Conservation (phyloP, 1,284 basidiomycete species). For the Inonotus obliquus region DNA sequence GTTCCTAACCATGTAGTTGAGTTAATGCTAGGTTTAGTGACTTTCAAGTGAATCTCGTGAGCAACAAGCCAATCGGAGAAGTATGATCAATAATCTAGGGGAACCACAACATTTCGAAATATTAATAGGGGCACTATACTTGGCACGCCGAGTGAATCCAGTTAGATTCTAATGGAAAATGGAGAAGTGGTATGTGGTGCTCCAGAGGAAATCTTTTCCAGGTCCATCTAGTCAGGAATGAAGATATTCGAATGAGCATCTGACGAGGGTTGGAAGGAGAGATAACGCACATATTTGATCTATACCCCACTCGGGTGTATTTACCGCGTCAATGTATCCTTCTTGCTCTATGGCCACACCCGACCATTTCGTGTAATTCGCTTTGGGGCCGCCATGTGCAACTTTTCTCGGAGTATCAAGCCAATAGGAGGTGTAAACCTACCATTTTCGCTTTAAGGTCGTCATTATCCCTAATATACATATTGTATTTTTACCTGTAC, state of each 20-base stretch:
- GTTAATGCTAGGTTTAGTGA: too few relatives aligned
- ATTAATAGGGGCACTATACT: too few relatives aligned
- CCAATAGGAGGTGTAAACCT: conserved; percentile 42
- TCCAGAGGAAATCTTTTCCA: conserved; percentile 36
- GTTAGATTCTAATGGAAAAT: conserved; percentile 22
- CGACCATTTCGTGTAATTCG: conserved; percentile 36
- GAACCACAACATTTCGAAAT: too few relatives aligned
- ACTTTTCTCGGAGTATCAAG: conserved; percentile 39
- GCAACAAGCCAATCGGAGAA: too few relatives aligned
- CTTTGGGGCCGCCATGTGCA: conserved; percentile 37
- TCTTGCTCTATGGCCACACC: conserved; percentile 48
- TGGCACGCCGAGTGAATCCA: too few relatives aligned
- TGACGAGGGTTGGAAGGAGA: not conserved
- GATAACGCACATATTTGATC: conserved; percentile 36
- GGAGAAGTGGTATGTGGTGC: conserved; percentile 39
- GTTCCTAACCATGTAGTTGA: too few relatives aligned
- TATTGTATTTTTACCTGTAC: conserved; percentile 23
- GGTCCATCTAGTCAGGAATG: conserved; percentile 28
- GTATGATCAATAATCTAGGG: too few relatives aligned
- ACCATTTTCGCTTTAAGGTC: too few relatives aligned
- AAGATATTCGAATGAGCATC: not conserved
- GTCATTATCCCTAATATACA: not conserved
- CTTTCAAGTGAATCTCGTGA: too few relatives aligned
- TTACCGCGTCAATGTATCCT: conserved; percentile 44
- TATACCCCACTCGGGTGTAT: conserved; percentile 41